A percentile compares a stretch with the other conserved stretches of the same genome.
These are phyloP conservation scores for Stephania cephalantha DNA, from an alignment of 164 flowering plant genomes.

Conservation along the genomic window DNA sequence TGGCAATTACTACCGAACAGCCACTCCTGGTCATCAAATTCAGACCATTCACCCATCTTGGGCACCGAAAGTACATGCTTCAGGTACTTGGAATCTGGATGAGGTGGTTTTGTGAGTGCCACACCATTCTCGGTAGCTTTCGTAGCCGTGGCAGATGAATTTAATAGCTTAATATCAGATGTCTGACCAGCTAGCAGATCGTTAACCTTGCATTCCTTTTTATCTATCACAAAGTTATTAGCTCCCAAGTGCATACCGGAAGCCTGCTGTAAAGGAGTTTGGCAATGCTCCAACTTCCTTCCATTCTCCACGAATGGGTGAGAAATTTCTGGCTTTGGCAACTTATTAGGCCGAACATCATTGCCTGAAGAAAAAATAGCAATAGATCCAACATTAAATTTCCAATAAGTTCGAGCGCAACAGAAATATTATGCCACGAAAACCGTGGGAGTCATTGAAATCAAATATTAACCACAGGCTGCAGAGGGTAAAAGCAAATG, in stretches of 20 bases:
- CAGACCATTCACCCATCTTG: slow-evolving; percentile 50
- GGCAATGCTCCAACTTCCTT: slow-evolving; percentile 30
- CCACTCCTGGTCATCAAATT: slow-evolving; percentile 68
- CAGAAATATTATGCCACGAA: neutral
- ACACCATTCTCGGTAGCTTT: slow-evolving; percentile 31
- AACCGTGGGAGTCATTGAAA: neutral
- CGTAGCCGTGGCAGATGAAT: slow-evolving; percentile 11
- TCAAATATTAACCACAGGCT: neutral
- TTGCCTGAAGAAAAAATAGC: slow-evolving; percentile 37
- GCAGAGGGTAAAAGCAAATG: neutral
- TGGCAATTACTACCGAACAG: slow-evolving; percentile 25
- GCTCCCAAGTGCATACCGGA: slow-evolving; percentile 26
- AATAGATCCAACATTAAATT: slow-evolving; percentile 8
- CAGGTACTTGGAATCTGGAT: slow-evolving; percentile 63
- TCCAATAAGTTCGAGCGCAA: slow-evolving; percentile 5
- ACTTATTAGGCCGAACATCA: slow-evolving; percentile 40
- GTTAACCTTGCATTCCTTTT: slow-evolving; percentile 43
- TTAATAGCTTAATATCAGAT: slow-evolving; percentile 9
- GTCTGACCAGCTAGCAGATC: slow-evolving; percentile 38
- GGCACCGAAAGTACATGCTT: slow-evolving; percentile 52
- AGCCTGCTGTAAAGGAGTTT: slow-evolving; percentile 15
- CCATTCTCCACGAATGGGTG: slow-evolving; percentile 42
- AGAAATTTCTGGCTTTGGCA: slow-evolving; percentile 33
- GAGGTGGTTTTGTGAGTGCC: slow-evolving; percentile 46
- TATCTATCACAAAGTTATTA: slow-evolving; percentile 26